Conservation (phyloP, 441 rosid genomes). For the Rhodomyrtus psidioides region DNA sequence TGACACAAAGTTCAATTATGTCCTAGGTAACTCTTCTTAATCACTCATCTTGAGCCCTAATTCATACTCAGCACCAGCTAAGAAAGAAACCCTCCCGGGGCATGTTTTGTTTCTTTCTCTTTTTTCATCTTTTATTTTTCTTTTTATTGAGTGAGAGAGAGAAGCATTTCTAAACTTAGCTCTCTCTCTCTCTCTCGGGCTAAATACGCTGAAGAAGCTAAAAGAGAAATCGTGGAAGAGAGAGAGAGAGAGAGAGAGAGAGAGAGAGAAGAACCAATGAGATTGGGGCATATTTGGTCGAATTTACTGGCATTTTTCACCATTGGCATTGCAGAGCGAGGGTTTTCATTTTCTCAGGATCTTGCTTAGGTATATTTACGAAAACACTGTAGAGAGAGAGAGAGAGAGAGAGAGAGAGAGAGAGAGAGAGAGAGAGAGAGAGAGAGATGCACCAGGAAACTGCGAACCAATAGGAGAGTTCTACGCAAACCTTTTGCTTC, state of each 20-base stretch:
- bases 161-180: background rate
- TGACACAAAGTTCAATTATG: constrained; percentile 29
- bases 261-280: background rate
- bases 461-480: constrained; percentile 38
- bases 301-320: background rate
- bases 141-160: background rate
- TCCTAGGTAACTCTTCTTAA: constrained; percentile 21
- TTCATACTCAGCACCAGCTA: background rate
- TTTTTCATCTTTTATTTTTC: background rate
- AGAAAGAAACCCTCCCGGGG: background rate
- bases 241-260: background rate
- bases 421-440: constrained; percentile 5
- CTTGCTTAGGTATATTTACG: constrained; percentile 38
- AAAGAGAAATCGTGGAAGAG: background rate
- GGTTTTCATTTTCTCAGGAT: constrained; percentile 29
- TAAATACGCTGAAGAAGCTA: background rate
- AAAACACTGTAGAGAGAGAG: constrained; percentile 9
- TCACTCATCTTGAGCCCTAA: background rate
- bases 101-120: background rate
- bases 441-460: constrained; percentile 26
- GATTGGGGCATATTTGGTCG: background rate
- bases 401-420: constrained; percentile 9
- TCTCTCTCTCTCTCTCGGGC: background rate
- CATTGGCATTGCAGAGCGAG: constrained; percentile 16
- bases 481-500: constrained; percentile 23